A percentile compares a stretch with the other conserved stretches of the same genome.
These are phyloP conservation scores for Kodamaea hsintzibuensis DNA, from an alignment of 805 yeast species.

Conservation along the genomic window DNA sequence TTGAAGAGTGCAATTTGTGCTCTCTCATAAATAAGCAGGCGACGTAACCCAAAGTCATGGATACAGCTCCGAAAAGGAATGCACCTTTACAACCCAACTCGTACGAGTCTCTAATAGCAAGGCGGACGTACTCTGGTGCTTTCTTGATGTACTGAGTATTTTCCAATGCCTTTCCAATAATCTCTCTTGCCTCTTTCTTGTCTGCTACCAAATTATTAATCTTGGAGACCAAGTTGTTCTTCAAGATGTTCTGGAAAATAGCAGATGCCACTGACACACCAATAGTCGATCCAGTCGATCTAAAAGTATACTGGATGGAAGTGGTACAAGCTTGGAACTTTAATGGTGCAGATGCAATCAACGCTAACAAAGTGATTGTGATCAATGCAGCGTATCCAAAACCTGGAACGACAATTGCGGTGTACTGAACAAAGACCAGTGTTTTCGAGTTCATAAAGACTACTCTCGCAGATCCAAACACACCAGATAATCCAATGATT, in stretches of 20 bases:
- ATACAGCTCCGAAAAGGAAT: constrained; percentile 47
- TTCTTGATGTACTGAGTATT: constrained; percentile 53
- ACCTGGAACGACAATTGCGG: constrained; percentile 55
- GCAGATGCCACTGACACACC: constrained; percentile 75
- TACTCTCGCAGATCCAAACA: constrained; percentile 47
- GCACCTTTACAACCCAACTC: constrained; percentile 53
- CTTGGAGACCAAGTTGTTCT: constrained; percentile 17
- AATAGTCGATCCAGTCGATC: constrained; percentile 83
- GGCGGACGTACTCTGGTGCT: constrained; percentile 55
- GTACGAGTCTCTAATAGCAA: constrained; percentile 52
- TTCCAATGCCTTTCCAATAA: constrained; percentile 55
- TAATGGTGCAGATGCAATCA: constrained; percentile 72
- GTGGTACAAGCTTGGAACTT: constrained; percentile 82
- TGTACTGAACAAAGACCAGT: constrained; percentile 38
- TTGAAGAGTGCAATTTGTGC: constrained; percentile 54
- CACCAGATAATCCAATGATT: constrained; percentile 40
- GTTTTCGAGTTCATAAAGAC: constrained; percentile 32
- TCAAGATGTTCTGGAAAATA: constrained; percentile 55
- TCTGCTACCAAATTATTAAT: constrained; percentile 22
- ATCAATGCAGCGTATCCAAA: constrained; percentile 65
- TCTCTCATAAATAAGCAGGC: constrained; percentile 54
- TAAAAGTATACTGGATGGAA: constrained; percentile 84
- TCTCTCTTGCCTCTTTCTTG: constrained; percentile 36
- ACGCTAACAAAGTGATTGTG: constrained; percentile 70
- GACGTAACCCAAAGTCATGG: constrained; percentile 41